Conservation (phyloP, 257 asterid species). For the Prunella vulgaris region DNA sequence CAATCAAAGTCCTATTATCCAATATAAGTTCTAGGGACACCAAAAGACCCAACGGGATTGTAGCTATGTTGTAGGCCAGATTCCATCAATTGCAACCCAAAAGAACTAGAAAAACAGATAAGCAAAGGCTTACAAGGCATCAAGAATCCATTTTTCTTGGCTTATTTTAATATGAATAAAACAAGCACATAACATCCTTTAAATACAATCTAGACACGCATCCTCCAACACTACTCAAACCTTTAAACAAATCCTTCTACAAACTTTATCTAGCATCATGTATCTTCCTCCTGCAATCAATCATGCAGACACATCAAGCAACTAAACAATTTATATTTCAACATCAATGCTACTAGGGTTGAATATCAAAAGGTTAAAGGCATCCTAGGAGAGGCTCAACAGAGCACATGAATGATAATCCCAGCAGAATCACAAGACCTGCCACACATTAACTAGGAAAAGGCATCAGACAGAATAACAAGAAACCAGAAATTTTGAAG, state of each 20-base stretch:
- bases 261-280: conserved; percentile 22
- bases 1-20: not conserved
- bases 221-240: conserved; percentile 8
- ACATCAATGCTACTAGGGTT: not conserved
- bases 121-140: not conserved
- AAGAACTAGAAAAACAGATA: not conserved
- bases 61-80: not conserved
- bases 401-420: conserved; percentile 26
- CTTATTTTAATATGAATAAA: not conserved
- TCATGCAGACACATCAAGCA: conserved; percentile 24
- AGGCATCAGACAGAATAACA: conserved; percentile 44
- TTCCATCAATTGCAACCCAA: conserved; percentile 3
- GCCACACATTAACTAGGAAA: conserved; percentile 53
- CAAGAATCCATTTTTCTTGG: not conserved
- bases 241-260: conserved; percentile 21
- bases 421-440: conserved; percentile 46
- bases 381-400: conserved; percentile 25
- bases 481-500: conserved; percentile 16
- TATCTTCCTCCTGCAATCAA: conserved; percentile 29
- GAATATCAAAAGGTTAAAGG: not conserved
- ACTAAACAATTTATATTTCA: conserved; percentile 13
- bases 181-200: conserved; percentile 13
- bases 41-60: not conserved
- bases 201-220: conserved; percentile 17
- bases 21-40: not conserved